phyloP scores from a whole-genome alignment of 2,329 filamentous ascomycete species.

The Colletotrichum sidae region DNA sequence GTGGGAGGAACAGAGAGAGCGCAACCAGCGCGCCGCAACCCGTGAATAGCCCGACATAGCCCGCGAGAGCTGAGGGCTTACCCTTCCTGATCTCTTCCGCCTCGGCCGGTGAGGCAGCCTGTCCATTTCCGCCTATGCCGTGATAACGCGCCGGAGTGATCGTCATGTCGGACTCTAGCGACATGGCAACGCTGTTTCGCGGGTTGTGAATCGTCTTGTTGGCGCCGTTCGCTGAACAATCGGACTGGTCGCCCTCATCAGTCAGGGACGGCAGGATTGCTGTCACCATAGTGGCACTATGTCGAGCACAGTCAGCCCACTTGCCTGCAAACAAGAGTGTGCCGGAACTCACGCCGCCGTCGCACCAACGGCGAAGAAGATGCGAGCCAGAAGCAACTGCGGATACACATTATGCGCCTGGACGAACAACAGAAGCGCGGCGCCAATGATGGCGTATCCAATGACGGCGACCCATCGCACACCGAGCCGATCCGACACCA shows the following conservation, averaged over 20 bases:
- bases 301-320: slow-evolving; percentile 4
- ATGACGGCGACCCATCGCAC: slow-evolving; percentile 78
- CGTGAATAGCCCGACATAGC: slow-evolving; percentile 91
- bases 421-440: slow-evolving; percentile 83
- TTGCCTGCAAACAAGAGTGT: neutral
- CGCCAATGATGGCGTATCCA: slow-evolving; percentile 84
- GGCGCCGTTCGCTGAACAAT: slow-evolving; percentile 40
- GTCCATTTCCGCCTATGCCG: slow-evolving; percentile 47
- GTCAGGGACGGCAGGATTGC: slow-evolving; percentile 85
- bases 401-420: slow-evolving; percentile 91
- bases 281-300: slow-evolving; percentile 91
- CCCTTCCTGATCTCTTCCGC: slow-evolving; percentile 45
- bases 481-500: slow-evolving; percentile 81
- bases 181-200: slow-evolving; percentile 72
- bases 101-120: slow-evolving; percentile 6
- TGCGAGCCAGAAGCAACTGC: slow-evolving; percentile 83
- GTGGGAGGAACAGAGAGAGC: slow-evolving; percentile 82
- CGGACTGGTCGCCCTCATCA: slow-evolving; percentile 55
- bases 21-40: slow-evolving; percentile 92
- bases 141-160: slow-evolving; percentile 76
- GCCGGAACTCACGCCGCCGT: slow-evolving; percentile 77
- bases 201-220: slow-evolving; percentile 53
- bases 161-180: slow-evolving; percentile 79
- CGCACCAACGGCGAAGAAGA: slow-evolving; percentile 90
- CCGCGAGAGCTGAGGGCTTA: slow-evolving; percentile 77